phyloP scores from a whole-genome alignment of 345 rosid species.

The Eucalyptus lansdowneana region DNA sequence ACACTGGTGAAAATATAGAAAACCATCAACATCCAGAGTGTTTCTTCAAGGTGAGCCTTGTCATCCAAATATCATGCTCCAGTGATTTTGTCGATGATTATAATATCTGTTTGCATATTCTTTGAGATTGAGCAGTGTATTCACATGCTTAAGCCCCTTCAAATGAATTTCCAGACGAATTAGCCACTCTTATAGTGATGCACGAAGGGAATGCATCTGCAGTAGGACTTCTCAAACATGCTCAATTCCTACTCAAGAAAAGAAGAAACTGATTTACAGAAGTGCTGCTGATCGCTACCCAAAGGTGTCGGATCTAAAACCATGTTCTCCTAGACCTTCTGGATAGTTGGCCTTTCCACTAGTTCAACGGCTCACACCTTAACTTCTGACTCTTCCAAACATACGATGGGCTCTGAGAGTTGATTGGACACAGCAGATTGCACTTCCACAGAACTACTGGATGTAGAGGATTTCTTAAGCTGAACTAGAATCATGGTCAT shows the following conservation, averaged over 20 bases:
- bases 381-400: neutral
- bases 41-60: neutral
- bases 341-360: neutral
- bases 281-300: neutral
- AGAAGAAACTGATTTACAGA: neutral
- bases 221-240: neutral
- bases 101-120: neutral
- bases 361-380: neutral
- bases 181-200: neutral
- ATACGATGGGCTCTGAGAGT: neutral
- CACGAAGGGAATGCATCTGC: neutral
- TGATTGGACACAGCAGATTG: neutral
- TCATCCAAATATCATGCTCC: neutral
- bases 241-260: neutral
- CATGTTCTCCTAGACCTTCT: neutral
- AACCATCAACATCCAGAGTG: neutral
- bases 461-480: constrained; percentile 45
- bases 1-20: neutral
- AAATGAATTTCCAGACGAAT: neutral
- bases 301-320: neutral
- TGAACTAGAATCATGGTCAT: constrained; percentile 97
- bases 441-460: neutral
- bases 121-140: neutral
- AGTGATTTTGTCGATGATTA: neutral
- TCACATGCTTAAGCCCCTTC: neutral